Base-by-base conservation (phyloP, 805 yeast species). In the Blastobotrys terrestris region DNA sequence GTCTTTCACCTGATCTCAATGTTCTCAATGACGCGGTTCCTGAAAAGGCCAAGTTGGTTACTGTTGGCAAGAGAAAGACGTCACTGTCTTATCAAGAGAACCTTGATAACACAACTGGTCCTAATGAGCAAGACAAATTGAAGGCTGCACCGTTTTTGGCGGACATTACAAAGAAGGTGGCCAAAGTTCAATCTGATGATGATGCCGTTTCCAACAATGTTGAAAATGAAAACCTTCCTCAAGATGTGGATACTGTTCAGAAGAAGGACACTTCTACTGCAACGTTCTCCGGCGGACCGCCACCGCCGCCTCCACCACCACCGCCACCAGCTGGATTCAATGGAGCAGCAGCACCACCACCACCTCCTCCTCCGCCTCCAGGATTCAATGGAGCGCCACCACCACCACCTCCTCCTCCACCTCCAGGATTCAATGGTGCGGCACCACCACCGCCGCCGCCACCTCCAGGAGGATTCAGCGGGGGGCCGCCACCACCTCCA, bases 391-490 rank as follows among this genome's bases (percentile, higher is more conserved):
- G 53, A 14, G 49, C 51, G 1, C 65, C 70, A 21, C 65, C 70
- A 2, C 64, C 70, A 15, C 67, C 69, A 18, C 63, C 65, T 3
- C 62, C 68, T 5, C 56, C 60, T 20, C 57, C 61, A 35, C 51
- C 51, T 11, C 54, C 58, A 26, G 49, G 53, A 21, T 45, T 52
- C 51, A 35, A 49, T 42, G 55, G 60, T n/a, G 58, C 66, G 8
- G 63, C 68, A 7, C 67, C 69, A 26, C 64, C 67, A 15, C 66
- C 71, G 6, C 66, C 67, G 3, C 63, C 66, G 2, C 62, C 64
- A 11, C 61, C 62, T 16, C 57, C 58, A 3, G 59, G 54, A 31
- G 61, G 63, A 5, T 53, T 53, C 31, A 44, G 54, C 19, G 54
- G 50, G 16, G 63, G 58, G 1, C 65, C 67, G n/a, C 54, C 63